Conservation (phyloP, 1,284 basidiomycete genomes). For the Anthracocystis panici-leucophaei region DNA sequence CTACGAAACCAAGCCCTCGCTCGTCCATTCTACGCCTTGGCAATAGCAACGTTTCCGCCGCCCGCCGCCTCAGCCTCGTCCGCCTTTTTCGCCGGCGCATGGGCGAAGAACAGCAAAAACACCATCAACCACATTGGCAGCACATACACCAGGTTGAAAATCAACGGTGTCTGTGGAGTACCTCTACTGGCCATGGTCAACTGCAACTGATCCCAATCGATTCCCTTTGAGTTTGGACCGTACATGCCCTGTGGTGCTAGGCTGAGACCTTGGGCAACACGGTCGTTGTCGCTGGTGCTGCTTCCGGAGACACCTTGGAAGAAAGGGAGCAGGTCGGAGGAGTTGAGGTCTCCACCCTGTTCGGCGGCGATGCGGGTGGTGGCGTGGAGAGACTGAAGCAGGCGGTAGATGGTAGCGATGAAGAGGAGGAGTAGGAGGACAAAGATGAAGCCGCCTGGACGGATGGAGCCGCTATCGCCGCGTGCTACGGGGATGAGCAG, state of each 20-base stretch:
- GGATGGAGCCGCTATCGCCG: slow-evolving; percentile 35
- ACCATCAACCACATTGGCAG: slow-evolving; percentile 59
- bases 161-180: slow-evolving; percentile 49
- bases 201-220: slow-evolving; percentile 55
- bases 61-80: slow-evolving; percentile 1
- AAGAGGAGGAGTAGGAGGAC: slow-evolving; percentile 50
- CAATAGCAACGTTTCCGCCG: slow-evolving; percentile 16
- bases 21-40: slow-evolving; percentile 16
- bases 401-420: slow-evolving; percentile 44
- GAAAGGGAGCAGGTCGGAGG: slow-evolving; percentile 43
- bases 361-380: slow-evolving; percentile 40
- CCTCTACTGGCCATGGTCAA: slow-evolving; percentile 48
- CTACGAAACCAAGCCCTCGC: not conserved
- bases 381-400: slow-evolving; percentile 50
- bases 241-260: slow-evolving; percentile 58
- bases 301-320: slow-evolving; percentile 37
- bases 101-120: slow-evolving; percentile 56
- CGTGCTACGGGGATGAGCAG: slow-evolving; percentile 54
- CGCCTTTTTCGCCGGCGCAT: slow-evolving; percentile 42
- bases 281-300: slow-evolving; percentile 23
- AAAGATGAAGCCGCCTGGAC: slow-evolving; percentile 51
- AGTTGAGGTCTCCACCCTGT: slow-evolving; percentile 24
- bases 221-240: slow-evolving; percentile 42
- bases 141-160: slow-evolving; percentile 58
- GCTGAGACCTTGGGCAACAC: slow-evolving; percentile 32